Conservation (phyloP, 2,329 filamentous ascomycete genomes). For the Tricladium varicosporioides region DNA sequence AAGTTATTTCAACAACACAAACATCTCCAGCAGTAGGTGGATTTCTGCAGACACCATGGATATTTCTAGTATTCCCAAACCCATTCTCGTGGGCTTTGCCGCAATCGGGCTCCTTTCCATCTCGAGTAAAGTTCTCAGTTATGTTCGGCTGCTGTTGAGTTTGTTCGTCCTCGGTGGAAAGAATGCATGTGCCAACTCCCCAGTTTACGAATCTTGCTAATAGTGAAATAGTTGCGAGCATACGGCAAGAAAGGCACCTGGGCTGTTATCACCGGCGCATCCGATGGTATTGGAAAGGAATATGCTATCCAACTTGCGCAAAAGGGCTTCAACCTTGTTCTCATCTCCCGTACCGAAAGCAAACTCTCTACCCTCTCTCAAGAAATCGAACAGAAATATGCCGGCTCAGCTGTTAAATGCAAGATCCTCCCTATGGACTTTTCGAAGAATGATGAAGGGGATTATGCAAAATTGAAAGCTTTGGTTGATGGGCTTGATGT, state of each 20-base stretch:
- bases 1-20: not conserved
- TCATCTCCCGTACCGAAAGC: slow-evolving; percentile 91
- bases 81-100: slow-evolving; percentile 33
- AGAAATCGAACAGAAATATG: slow-evolving; percentile 71
- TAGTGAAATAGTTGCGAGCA: slow-evolving; percentile 65
- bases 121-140: slow-evolving; percentile 54
- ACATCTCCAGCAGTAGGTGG: not conserved
- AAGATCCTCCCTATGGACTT: slow-evolving; percentile 93
- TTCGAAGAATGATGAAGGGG: slow-evolving; percentile 70
- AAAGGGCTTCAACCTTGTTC: slow-evolving; percentile 91
- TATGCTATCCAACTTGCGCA: slow-evolving; percentile 85
- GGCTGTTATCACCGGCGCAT: slow-evolving; percentile 93
- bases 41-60: not conserved
- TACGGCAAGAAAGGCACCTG: slow-evolving; percentile 92
- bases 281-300: slow-evolving; percentile 95
- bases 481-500: slow-evolving; percentile 74
- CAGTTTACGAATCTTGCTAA: slow-evolving; percentile 8
- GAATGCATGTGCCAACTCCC: slow-evolving; percentile 39
- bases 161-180: slow-evolving; percentile 66
- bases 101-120: slow-evolving; percentile 59
- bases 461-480: slow-evolving; percentile 73
- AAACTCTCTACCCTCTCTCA: slow-evolving; percentile 78
- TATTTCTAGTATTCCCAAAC: slow-evolving; percentile 21
- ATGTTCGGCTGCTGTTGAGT: slow-evolving; percentile 61
- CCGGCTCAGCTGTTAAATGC: slow-evolving; percentile 59